A percentile compares a stretch with the other conserved stretches of the same genome.
Evolutionary conservation across 768 basidiomycete genomes (phyloP).

Genomic region (Lentinula guzmanii): DNA sequence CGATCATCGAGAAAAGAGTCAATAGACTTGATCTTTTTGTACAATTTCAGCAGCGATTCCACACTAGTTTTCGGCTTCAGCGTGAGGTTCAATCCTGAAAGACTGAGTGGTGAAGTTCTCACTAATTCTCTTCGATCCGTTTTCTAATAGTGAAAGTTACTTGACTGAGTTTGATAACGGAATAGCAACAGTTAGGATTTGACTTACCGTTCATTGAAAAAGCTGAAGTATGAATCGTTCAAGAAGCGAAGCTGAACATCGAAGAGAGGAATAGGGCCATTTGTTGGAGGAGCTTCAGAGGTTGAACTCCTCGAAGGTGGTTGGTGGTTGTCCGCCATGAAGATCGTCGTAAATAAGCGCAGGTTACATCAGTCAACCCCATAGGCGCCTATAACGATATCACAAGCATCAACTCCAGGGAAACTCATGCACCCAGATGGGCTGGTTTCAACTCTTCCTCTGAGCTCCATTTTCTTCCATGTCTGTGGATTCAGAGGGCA

Average conservation of each 20-base stretch:
- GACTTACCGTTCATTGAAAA: slow-evolving; percentile 80
- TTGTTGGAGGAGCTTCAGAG: slow-evolving; percentile 3
- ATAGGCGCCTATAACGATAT: neutral
- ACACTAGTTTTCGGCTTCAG: slow-evolving; percentile 36
- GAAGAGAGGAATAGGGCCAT: slow-evolving; percentile 62
- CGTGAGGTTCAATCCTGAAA: neutral
- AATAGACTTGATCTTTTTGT: slow-evolving; percentile 62
- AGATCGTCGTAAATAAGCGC: neutral
- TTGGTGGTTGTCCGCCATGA: neutral
- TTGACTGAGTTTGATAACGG: slow-evolving; percentile 11
- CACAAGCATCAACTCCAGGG: neutral
- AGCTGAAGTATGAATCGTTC: slow-evolving; percentile 71
- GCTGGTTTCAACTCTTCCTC: too few relatives aligned
- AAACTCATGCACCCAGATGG: too few relatives aligned
- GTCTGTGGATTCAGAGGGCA: too few relatives aligned
- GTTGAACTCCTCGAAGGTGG: slow-evolving; percentile 1
- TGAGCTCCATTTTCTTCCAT: too few relatives aligned
- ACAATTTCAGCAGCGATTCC: slow-evolving; percentile 66
- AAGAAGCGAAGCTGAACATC: slow-evolving; percentile 65
- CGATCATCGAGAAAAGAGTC: slow-evolving; percentile 74
- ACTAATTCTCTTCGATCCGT: slow-evolving; percentile 85
- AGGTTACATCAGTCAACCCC: neutral
- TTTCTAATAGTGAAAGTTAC: slow-evolving; percentile 39
- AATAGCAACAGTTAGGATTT: slow-evolving; percentile 9
- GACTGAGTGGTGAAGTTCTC: slow-evolving; percentile 19